Percentiles rank a stretch among this genome's conserved stretches.
phyloP scores from a whole-genome alignment of 805 yeast genomes.

The Teunomyces atbi region DNA sequence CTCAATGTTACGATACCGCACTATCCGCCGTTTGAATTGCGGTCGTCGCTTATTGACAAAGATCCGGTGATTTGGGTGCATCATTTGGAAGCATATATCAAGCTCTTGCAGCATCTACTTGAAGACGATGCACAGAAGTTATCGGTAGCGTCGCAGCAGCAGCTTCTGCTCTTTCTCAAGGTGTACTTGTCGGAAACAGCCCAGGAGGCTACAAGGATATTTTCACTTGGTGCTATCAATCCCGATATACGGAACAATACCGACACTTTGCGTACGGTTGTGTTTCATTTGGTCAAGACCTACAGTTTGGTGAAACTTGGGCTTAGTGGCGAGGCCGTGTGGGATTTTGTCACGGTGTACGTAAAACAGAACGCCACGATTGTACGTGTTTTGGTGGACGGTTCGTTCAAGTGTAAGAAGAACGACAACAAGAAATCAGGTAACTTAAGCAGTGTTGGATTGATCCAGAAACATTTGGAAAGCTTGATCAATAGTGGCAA shows the following conservation, averaged over 20 bases:
- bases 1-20: conserved; percentile 56
- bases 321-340: conserved; percentile 56
- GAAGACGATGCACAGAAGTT: conserved; percentile 32
- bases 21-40: conserved; percentile 70
- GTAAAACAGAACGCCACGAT: conserved; percentile 39
- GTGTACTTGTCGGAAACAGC: conserved; percentile 60
- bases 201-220: conserved; percentile 56
- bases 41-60: conserved; percentile 75
- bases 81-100: conserved; percentile 61
- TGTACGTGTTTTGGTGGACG: conserved; percentile 56
- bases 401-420: conserved; percentile 46
- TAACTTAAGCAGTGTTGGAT: conserved; percentile 42
- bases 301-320: conserved; percentile 57
- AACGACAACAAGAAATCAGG: conserved; percentile 51
- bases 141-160: conserved; percentile 56
- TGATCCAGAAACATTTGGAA: conserved; percentile 54
- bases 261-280: conserved; percentile 43
- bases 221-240: conserved; percentile 71
- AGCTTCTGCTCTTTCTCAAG: conserved; percentile 54
- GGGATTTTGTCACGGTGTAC: conserved; percentile 65
- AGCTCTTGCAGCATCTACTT: conserved; percentile 48
- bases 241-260: conserved; percentile 62
- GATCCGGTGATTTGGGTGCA: conserved; percentile 86
- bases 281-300: conserved; percentile 49
- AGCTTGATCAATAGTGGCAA: conserved; percentile 46